Evolutionary conservation across 2,329 filamentous ascomycete species (phyloP).

Genomic region (Sporothrix mexicana): DNA sequence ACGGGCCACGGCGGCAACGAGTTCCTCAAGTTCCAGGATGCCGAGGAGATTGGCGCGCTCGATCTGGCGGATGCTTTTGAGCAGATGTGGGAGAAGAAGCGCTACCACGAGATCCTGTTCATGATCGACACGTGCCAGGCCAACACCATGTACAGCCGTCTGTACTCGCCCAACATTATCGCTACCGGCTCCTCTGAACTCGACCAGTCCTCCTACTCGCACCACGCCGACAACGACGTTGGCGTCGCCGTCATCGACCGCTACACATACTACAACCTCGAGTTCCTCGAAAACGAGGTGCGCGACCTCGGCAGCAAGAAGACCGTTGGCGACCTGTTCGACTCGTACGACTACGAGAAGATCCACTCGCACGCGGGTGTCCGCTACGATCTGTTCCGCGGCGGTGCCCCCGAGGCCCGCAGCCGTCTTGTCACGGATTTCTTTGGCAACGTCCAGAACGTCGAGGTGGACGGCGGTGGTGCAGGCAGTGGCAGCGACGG

Average conservation of each 20-base stretch:
- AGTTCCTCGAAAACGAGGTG: conserved; percentile 92
- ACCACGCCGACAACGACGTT: conserved; percentile 97
- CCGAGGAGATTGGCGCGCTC: conserved; percentile 95
- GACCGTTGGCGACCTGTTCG: conserved; percentile 91
- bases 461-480: conserved; percentile 75
- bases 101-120: conserved; percentile 97
- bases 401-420: conserved; percentile 77
- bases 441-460: conserved; percentile 97
- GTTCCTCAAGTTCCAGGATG: conserved; percentile 97
- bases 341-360: conserved; percentile 92
- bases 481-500: neutral
- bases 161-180: conserved; percentile 98
- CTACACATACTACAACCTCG: conserved; percentile 98
- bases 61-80: conserved; percentile 97
- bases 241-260: conserved; percentile 98
- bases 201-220: conserved; percentile 94
- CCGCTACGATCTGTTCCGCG: conserved; percentile 92
- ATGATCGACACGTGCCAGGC: conserved; percentile 99
- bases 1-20: conserved; percentile 97
- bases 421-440: conserved; percentile 91
- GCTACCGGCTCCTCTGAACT: conserved; percentile 96
- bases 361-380: conserved; percentile 93
- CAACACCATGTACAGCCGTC: conserved; percentile 98
- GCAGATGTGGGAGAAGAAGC: conserved; percentile 99
- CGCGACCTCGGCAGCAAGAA: conserved; percentile 84